A percentile compares a stretch with the other conserved stretches of the same genome.
phyloP scores from a whole-genome alignment of 352 stramenopile species.

The Pythium insidiosum region DNA sequence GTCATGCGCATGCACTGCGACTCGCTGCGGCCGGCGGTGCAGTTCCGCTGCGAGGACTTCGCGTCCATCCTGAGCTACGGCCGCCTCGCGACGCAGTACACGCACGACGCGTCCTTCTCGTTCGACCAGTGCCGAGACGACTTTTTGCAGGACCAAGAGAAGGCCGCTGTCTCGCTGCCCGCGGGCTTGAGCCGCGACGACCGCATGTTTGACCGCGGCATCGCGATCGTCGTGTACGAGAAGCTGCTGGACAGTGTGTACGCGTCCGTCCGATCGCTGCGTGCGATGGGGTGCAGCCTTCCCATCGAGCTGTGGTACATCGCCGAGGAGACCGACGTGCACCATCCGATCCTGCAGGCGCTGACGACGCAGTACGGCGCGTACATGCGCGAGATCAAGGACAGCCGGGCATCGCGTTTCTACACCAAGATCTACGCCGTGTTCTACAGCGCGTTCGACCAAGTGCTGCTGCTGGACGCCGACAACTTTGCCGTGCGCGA shows the following conservation, averaged over 20 bases:
- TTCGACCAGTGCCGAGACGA: constrained; percentile 1
- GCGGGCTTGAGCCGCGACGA: too few species aligned
- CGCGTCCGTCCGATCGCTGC: constrained; percentile 32
- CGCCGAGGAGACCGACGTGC: constrained; percentile 26
- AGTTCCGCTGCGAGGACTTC: constrained; percentile 10
- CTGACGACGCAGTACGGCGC: constrained; percentile 26
- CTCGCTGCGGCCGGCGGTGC: constrained; percentile 12
- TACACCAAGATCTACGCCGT: constrained; percentile 72
- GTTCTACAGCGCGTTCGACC: constrained; percentile 68
- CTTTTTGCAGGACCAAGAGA: background rate
- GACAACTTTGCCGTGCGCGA: constrained; percentile 69
- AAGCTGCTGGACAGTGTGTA: constrained; percentile 35
- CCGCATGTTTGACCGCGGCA: constrained; percentile 29
- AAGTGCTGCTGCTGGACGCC: constrained; percentile 62
- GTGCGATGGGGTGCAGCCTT: constrained; percentile 30
- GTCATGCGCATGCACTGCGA: constrained; percentile 63
- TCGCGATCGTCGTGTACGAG: constrained; percentile 20
- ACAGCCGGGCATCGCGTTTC: constrained; percentile 35
- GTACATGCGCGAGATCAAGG: constrained; percentile 60
- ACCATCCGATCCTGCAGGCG: constrained; percentile 31
- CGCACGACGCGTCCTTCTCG: constrained; percentile 32
- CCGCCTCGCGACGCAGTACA: constrained; percentile 27
- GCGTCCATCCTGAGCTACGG: constrained; percentile 28
- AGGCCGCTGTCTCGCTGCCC: constrained; percentile 4
- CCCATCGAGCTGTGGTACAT: constrained; percentile 72